Conservation (phyloP, 768 basidiomycete genomes). For the Termitomyces sp. region DNA sequence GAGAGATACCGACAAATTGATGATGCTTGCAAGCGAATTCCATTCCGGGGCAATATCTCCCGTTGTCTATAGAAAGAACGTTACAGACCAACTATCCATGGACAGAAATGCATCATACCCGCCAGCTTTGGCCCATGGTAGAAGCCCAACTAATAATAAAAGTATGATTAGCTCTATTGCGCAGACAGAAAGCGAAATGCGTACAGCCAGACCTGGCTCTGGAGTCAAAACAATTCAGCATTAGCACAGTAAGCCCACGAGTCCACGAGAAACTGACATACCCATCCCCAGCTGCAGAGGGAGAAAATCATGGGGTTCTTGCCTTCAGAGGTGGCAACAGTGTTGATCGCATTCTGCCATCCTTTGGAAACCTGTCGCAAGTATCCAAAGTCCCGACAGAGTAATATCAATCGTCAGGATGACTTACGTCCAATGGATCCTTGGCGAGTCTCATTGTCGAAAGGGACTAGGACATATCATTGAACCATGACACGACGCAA, state of each 20-base stretch:
- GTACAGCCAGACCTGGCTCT: constrained; percentile 53
- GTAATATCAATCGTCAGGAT: not conserved
- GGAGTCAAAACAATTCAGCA: not conserved
- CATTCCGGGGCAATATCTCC: constrained; percentile 46
- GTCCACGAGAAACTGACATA: constrained; percentile 19
- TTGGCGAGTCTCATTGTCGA: constrained; percentile 48
- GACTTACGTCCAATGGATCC: constrained; percentile 50
- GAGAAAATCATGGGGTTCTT: constrained; percentile 50
- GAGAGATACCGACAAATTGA: constrained; percentile 42
- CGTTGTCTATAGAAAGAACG: constrained; percentile 35
- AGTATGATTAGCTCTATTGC: not conserved
- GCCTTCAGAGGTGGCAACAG: constrained; percentile 37
- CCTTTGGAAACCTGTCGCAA: constrained; percentile 34
- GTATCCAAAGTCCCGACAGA: not conserved
- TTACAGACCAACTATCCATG: not conserved
- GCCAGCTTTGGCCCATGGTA: constrained; percentile 60
- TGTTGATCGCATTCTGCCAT: constrained; percentile 56
- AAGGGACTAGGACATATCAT: constrained; percentile 35
- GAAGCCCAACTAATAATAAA: constrained; percentile 39
- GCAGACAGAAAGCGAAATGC: constrained; percentile 2
- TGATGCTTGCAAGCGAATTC: constrained; percentile 49
- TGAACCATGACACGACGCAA: not conserved
- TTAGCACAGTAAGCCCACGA: not conserved
- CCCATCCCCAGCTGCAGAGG: constrained; percentile 63
- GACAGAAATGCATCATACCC: constrained; percentile 29